A percentile compares a stretch with the other conserved stretches of the same genome.
Evolutionary conservation across 164 flowering plant species (phyloP).

Genomic region (grape (Vitis vinifera)): DNA sequence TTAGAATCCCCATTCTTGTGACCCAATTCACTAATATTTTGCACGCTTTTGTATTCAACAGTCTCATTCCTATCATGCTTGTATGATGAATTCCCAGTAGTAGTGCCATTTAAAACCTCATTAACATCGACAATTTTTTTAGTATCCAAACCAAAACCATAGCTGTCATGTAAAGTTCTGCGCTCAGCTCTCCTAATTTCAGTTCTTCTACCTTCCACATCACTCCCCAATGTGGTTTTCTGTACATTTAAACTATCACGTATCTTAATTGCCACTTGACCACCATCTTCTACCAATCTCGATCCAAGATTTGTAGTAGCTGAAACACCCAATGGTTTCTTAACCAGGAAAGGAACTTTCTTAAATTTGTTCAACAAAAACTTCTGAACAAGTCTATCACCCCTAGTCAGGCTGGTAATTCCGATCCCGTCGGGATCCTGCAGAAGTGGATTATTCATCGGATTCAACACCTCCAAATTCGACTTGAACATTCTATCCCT

Average conservation of each 20-base stretch:
- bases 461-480: slow-evolving; percentile 77
- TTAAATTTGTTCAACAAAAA: slow-evolving; percentile 49
- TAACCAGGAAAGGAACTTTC: slow-evolving; percentile 44
- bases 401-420: slow-evolving; percentile 60
- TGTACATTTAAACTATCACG: neutral
- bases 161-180: slow-evolving; percentile 39
- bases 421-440: slow-evolving; percentile 93
- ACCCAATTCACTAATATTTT: neutral
- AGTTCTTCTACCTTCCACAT: slow-evolving; percentile 2
- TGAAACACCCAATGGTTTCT: slow-evolving; percentile 35
- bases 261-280: neutral
- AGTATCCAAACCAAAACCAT: neutral
- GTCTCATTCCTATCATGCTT: neutral
- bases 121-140: slow-evolving; percentile 1
- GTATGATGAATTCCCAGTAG: neutral
- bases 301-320: neutral
- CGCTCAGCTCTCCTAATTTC: slow-evolving; percentile 38
- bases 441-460: slow-evolving; percentile 73
- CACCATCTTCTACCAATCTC: slow-evolving; percentile 4
- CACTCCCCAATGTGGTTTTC: neutral
- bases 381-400: slow-evolving; percentile 69
- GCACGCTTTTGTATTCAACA: neutral
- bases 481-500: slow-evolving; percentile 87
- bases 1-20: slow-evolving; percentile 5
- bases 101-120: slow-evolving; percentile 4